Conservation (phyloP, 1,284 basidiomycete species). For the Cryptococcus sp. region DNA sequence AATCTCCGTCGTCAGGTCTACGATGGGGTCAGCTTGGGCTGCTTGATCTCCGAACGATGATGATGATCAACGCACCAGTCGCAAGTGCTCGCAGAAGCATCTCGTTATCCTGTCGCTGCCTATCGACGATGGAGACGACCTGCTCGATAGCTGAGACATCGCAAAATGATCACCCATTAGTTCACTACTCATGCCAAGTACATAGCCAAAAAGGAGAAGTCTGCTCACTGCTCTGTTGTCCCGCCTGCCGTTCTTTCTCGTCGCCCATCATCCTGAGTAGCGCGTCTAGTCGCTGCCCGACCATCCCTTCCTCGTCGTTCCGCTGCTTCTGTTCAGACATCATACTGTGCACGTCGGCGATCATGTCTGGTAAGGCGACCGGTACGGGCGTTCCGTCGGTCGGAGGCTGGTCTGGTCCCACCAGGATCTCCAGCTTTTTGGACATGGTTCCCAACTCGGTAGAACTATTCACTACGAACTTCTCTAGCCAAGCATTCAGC, state of each 20-base stretch:
- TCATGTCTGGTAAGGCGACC: conserved; percentile 25
- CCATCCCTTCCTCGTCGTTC: conserved; percentile 31
- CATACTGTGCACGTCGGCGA: conserved; percentile 47
- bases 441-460: conserved; percentile 67
- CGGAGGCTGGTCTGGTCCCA: conserved; percentile 51
- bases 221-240: conserved; percentile 34
- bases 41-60: neutral
- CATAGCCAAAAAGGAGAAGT: too few species aligned
- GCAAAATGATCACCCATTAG: neutral
- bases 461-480: conserved; percentile 72
- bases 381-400: conserved; percentile 11
- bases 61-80: conserved; percentile 57
- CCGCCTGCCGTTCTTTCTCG: conserved; percentile 36
- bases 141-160: conserved; percentile 58
- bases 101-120: conserved; percentile 70
- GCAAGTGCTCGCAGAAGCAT: conserved; percentile 65
- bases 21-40: conserved; percentile 2
- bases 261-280: conserved; percentile 46
- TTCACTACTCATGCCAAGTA: neutral
- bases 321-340: conserved; percentile 41
- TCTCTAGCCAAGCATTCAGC: conserved; percentile 67
- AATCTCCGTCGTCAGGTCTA: conserved; percentile 77
- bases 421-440: conserved; percentile 63
- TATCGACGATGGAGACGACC: conserved; percentile 64
- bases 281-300: conserved; percentile 41